Percentiles rank a stretch among this genome's conserved stretches.
phyloP scores from a whole-genome alignment of 2,329 filamentous ascomycete genomes.

The Aureobasidium sp. region DNA sequence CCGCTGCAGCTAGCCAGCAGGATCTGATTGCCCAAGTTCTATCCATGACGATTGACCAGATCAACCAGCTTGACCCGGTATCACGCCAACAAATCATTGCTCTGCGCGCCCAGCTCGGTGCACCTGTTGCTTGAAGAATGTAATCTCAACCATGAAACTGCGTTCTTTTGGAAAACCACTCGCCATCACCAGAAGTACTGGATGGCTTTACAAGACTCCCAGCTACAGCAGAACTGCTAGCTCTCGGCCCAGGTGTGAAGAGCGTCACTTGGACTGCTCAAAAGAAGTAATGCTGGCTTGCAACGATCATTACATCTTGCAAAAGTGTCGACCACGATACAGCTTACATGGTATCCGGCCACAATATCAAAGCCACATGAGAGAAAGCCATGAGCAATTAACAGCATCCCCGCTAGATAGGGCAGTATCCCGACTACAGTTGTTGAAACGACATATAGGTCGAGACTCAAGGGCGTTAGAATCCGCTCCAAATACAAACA shows the following conservation, averaged over 20 bases:
- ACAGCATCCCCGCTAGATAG: background rate
- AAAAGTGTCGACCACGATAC: background rate
- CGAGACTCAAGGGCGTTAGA: background rate
- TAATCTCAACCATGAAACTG: background rate
- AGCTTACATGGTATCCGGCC: background rate
- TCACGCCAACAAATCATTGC: constrained; percentile 63
- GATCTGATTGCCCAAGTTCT: constrained; percentile 74
- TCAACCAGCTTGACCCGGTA: constrained; percentile 56
- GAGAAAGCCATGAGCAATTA: background rate
- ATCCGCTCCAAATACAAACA: background rate
- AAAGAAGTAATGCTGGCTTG: background rate
- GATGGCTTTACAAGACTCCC: background rate
- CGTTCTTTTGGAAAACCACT: background rate
- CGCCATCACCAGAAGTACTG: background rate
- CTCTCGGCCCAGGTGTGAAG: background rate
- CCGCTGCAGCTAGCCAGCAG: constrained; percentile 49
- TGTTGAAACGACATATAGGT: background rate
- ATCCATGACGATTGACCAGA: constrained; percentile 68
- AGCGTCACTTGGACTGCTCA: background rate
- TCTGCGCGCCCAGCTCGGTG: constrained; percentile 55
- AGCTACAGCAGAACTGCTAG: background rate
- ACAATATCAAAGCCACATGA: background rate
- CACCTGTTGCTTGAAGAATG: constrained; percentile 13
- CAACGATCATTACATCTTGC: background rate
- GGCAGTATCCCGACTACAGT: background rate